Conservation (phyloP, 2,329 filamentous ascomycete genomes). For the Cytospora schulzeri region DNA sequence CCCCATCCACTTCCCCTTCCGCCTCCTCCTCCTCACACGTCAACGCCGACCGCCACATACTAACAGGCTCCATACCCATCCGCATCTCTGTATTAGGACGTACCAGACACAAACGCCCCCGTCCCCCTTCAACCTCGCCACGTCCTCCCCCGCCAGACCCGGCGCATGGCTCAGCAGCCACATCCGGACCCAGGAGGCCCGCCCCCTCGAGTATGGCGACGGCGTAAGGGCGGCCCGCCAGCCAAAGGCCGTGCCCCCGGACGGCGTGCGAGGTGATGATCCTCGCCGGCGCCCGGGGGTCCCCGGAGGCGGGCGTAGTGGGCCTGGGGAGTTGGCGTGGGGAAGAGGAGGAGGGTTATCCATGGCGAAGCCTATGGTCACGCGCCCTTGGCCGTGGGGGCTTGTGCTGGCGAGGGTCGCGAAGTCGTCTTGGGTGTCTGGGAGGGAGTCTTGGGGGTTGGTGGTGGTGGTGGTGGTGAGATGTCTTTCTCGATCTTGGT, state of each 20-base stretch:
- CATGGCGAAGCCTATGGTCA: slow-evolving; percentile 47
- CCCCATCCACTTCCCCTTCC: slow-evolving; percentile 34
- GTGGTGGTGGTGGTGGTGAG: not conserved
- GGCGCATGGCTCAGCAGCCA: slow-evolving; percentile 47
- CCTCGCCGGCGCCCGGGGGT: slow-evolving; percentile 35
- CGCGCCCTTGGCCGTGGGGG: slow-evolving; percentile 37
- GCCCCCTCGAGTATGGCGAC: slow-evolving; percentile 37
- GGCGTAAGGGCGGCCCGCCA: slow-evolving; percentile 24
- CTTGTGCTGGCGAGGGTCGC: slow-evolving; percentile 36
- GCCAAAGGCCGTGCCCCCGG: slow-evolving; percentile 27
- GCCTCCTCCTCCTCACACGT: too few species aligned
- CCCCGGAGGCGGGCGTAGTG: slow-evolving; percentile 42
- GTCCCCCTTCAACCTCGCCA: slow-evolving; percentile 38
- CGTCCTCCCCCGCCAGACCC: slow-evolving; percentile 38
- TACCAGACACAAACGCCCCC: slow-evolving; percentile 44
- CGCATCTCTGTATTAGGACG: slow-evolving; percentile 55
- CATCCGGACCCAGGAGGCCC: slow-evolving; percentile 43
- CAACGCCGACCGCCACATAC: slow-evolving; percentile 36
- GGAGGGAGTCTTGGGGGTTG: too few species aligned
- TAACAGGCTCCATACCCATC: slow-evolving; percentile 45
- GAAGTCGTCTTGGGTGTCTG: slow-evolving; percentile 43
- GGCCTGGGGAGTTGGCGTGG: slow-evolving; percentile 39
- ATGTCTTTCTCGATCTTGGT: slow-evolving; percentile 13
- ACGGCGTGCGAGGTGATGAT: slow-evolving; percentile 45
- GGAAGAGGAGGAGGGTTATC: slow-evolving; percentile 45